Base-by-base conservation (phyloP, 2,329 filamentous ascomycete genomes). In the Xylaria sp. region DNA sequence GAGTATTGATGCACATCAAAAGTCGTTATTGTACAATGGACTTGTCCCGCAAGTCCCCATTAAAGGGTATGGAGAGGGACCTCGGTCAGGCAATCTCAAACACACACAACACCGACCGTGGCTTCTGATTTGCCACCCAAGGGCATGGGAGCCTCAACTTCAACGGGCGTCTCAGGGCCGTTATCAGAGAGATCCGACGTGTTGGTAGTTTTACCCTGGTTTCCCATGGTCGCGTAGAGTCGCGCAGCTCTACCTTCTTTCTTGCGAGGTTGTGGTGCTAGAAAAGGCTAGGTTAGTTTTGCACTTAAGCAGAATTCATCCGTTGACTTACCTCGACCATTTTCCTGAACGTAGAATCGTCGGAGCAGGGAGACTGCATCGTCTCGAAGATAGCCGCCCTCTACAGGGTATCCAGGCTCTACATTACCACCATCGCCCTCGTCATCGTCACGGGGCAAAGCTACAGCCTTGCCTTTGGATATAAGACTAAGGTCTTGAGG, bases 261-360 rank as follows among this genome's bases (percentile, higher is more conserved):
- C 67, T 76, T 76, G 65, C 74, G 73, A 58, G 74, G 74, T 55
- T 75, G 73, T 14, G 74, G 74, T 9, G 74, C 74, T 76, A 38
- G 25, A 23, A n/a, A 5, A 42, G 8, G 19, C 12, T 9, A 54
- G 2, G 42, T 69, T 71, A 66, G 70, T 63, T 42, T 45, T 4
- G 46, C 25, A 40, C 19, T 6, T 46, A 45, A 17, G 28, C 19
- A 45, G n/a, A 11, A 49, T n/a, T 43, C 38, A 6, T 45, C 54
- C 2, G 45, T 45, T 37, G 28, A 72, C 81, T 71, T 79, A 92
- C 91, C 92, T 83, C 95, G 91, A 67, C 92, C 92, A 77, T 99
- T 99, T 78, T 99, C 94, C 78, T 99, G 95, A 33, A 99, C 92
- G 76, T 99, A 99, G 78, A 99, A 99, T 62, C 94, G 89, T 67